Base-by-base conservation (phyloP, 305 asterid species). In the Coffea humblotiana region DNA sequence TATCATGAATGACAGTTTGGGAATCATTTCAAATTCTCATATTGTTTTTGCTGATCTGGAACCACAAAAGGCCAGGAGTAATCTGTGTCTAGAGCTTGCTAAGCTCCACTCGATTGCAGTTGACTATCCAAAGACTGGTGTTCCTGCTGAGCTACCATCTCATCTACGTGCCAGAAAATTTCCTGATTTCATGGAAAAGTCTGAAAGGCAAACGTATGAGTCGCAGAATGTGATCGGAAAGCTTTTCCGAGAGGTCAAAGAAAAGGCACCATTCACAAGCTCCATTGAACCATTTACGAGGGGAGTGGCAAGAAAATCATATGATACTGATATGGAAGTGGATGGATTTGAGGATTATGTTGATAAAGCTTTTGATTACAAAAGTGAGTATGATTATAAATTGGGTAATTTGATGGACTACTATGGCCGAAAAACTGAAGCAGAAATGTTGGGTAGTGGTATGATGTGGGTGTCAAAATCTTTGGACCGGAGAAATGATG, bases 171-270 rank as follows among this genome's bases (percentile, higher is more conserved):
- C 87, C 75, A 94, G 88, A 83, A 91, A 88, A 47, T 95, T 90
- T 73, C 99, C 99, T 0, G 99, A 95, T 82, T 95, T 95, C 89
- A 94, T 95, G 99, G 99, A 94, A 37, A 95, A 95, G 85, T 86
- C 89, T 8, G 98, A 95, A 84, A 92, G 90, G 87, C 4, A 83
- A 1, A 86, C 83, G 8, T 94, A 94, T 21, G 67, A 4, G 65
- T 95, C 98, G 0, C 4, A 67, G 32, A 79, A 88, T 71, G 88
- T 94, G 66, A 92, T 95, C 7, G 99, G 99, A 58, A 95, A 91
- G 85, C 98, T 93, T 70, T 94, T 75, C 77, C 71, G 94, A 75
- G 91, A 87, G 80, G 97, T 95, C 25, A 94, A 87, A 78, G 88
- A 87, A 32, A 88, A 85, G 0, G 85, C 92, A 67, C 93, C 95